Evolutionary conservation across 2,329 filamentous ascomycete species (phyloP).

Genomic region (Fusarium sp.): DNA sequence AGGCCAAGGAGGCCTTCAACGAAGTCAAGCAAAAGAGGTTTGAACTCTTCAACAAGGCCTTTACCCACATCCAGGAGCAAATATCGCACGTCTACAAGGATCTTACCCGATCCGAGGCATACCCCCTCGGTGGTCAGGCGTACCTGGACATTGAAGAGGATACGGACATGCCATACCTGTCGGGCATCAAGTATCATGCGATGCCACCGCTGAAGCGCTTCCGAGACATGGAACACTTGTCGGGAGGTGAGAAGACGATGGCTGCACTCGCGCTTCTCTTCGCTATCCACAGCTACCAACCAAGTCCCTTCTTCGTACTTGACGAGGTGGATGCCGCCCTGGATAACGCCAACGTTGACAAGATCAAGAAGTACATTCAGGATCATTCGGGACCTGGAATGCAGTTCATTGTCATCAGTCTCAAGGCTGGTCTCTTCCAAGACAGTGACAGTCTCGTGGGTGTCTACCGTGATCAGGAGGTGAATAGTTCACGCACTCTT

Average conservation of each 20-base stretch:
- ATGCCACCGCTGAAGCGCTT: constrained; percentile 99
- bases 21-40: constrained; percentile 84
- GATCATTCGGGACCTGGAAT: constrained; percentile 96
- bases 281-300: constrained; percentile 96
- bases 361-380: constrained; percentile 95
- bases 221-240: constrained; percentile 98
- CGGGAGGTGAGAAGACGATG: constrained; percentile 98
- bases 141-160: constrained; percentile 95
- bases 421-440: constrained; percentile 96
- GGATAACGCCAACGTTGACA: constrained; percentile 97
- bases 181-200: constrained; percentile 97
- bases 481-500: constrained; percentile 90
- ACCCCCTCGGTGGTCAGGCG: constrained; percentile 88
- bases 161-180: constrained; percentile 94
- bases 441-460: constrained; percentile 96
- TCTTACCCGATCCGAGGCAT: constrained; percentile 89
- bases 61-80: constrained; percentile 93
- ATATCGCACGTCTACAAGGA: constrained; percentile 96
- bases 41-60: constrained; percentile 95
- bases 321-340: constrained; percentile 98
- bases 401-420: constrained; percentile 98
- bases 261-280: constrained; percentile 96
- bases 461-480: constrained; percentile 93
- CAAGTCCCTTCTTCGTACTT: constrained; percentile 95
- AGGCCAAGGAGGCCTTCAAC: constrained; percentile 85